These are phyloP conservation scores for Giardia duodenalis DNA, from an alignment of 208 protist species.

Conservation along the genomic window DNA sequence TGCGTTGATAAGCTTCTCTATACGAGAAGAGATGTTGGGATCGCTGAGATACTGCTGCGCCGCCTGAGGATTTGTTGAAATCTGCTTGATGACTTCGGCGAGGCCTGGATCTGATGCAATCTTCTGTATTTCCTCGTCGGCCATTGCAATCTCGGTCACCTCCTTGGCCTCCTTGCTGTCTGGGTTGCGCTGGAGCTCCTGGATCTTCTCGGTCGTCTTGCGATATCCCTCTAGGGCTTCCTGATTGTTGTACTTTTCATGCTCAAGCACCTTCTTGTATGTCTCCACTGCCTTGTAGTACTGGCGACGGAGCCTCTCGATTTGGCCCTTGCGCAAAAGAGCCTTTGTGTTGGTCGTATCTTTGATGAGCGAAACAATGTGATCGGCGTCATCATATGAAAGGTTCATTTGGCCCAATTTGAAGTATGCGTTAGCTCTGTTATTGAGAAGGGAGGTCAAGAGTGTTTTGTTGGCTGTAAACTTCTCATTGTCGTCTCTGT, in stretches of 20 bases:
- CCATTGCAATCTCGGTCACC: conserved; percentile 21
- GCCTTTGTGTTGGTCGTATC: neutral
- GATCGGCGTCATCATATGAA: neutral
- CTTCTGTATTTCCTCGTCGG: conserved; percentile 18
- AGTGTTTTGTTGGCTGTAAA: neutral
- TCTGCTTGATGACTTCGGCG: neutral
- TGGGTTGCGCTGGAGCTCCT: neutral
- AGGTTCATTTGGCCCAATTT: conserved; percentile 3
- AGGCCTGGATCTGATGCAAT: conserved; percentile 20
- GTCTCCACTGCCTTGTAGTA: conserved; percentile 23
- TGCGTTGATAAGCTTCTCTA: conserved; percentile 21
- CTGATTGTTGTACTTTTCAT: neutral
- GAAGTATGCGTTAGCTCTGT: neutral
- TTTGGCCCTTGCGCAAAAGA: neutral
- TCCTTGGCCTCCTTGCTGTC: neutral
- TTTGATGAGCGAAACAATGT: neutral
- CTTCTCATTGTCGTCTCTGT: neutral
- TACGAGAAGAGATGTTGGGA: neutral
- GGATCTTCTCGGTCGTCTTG: conserved; percentile 15
- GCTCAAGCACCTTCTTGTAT: neutral
- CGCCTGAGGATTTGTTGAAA: conserved; percentile 11
- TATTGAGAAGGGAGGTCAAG: conserved; percentile 13
- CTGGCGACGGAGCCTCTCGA: conserved; percentile 5
- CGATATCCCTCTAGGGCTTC: conserved; percentile 20
- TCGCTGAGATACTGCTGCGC: neutral